A percentile compares a stretch with the other conserved stretches of the same genome.
Evolutionary conservation across 2,329 filamentous ascomycete species (phyloP).

Genomic region (Ceratocystis alfenasii): DNA sequence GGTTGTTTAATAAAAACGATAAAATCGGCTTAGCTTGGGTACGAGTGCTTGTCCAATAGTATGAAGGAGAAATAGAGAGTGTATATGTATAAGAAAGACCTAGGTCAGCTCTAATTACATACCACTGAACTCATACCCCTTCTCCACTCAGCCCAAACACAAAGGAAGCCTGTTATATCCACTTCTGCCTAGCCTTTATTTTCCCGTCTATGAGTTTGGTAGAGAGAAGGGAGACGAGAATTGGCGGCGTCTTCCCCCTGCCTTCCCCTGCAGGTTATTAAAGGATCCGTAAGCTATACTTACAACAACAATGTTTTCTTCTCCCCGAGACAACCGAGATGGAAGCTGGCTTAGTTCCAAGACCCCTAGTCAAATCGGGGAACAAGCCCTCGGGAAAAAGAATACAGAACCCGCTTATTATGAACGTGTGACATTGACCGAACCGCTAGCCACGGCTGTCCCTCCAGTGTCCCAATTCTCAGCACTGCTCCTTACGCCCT

Average conservation of each 20-base stretch:
- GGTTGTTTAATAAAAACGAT: neutral
- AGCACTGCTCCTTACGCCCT: neutral
- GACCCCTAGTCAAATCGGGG: neutral
- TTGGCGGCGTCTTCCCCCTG: no score
- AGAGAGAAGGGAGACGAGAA: neutral
- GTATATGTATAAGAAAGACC: neutral
- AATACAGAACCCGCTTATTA: neutral
- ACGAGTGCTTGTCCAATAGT: neutral
- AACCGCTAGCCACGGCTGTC: no score
- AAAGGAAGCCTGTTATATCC: slow-evolving; percentile 3
- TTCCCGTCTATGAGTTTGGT: neutral
- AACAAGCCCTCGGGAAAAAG: slow-evolving; percentile 3
- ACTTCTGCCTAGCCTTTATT: neutral
- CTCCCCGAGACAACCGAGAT: neutral
- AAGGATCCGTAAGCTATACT: neutral
- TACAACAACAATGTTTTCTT: neutral
- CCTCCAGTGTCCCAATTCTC: no score
- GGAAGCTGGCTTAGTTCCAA: neutral
- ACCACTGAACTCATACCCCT: neutral
- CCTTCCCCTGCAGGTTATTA: neutral
- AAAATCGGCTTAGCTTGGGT: neutral
- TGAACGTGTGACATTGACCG: neutral
- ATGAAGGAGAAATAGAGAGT: neutral
- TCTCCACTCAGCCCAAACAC: slow-evolving; percentile 6
- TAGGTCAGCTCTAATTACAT: neutral